These are phyloP conservation scores for Xylaria polymorpha DNA, from an alignment of 2,329 filamentous ascomycete genomes.

Conservation along the genomic window DNA sequence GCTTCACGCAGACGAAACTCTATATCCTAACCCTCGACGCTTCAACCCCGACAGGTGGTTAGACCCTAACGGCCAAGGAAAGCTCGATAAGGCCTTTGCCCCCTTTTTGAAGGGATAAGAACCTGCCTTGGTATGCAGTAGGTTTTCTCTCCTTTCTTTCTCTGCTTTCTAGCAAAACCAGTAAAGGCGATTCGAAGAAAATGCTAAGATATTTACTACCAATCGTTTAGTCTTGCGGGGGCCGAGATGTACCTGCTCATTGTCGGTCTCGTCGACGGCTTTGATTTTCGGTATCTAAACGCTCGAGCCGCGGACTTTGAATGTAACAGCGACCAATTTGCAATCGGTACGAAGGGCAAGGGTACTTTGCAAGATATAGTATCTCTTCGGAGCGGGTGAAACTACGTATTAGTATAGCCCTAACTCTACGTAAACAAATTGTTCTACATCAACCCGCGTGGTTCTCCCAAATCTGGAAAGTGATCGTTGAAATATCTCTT, in stretches of 20 bases:
- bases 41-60: slow-evolving; percentile 50
- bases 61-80: slow-evolving; percentile 18
- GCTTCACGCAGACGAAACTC: slow-evolving; percentile 42
- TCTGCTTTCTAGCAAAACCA: neutral
- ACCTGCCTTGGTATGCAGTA: slow-evolving; percentile 47
- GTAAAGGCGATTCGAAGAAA: neutral
- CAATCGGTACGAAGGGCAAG: slow-evolving; percentile 29
- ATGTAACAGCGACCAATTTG: slow-evolving; percentile 33
- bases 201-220: neutral
- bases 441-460: too few relatives aligned
- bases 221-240: slow-evolving; percentile 32
- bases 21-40: slow-evolving; percentile 39
- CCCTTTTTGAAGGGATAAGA: slow-evolving; percentile 44
- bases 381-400: neutral
- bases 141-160: slow-evolving; percentile 14
- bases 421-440: too few relatives aligned
- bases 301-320: slow-evolving; percentile 25
- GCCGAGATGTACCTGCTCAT: slow-evolving; percentile 23
- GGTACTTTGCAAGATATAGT: slow-evolving; percentile 19
- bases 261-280: slow-evolving; percentile 27
- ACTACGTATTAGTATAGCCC: too few relatives aligned
- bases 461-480: too few relatives aligned
- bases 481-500: too few relatives aligned
- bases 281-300: slow-evolving; percentile 25
- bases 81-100: slow-evolving; percentile 30